Evolutionary conservation across 2,329 filamentous ascomycete species (phyloP).

Genomic region (Lachnellula cervina): DNA sequence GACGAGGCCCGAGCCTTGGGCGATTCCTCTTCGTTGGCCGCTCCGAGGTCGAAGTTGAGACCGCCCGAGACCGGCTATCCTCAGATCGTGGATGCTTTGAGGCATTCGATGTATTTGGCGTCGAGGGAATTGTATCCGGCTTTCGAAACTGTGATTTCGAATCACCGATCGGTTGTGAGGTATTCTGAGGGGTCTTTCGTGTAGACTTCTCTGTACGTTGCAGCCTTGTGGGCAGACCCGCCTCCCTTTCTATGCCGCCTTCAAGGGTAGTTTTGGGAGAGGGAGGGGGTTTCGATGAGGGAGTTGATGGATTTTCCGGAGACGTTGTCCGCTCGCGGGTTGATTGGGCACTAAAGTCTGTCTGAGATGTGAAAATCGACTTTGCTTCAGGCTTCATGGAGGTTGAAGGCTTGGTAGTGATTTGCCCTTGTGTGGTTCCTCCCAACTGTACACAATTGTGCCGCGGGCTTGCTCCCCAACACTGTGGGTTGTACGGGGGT

Average conservation of each 20-base stretch:
- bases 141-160: slow-evolving; percentile 1
- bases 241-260: neutral
- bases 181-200: neutral
- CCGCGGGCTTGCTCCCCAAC: too few relatives aligned
- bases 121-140: neutral
- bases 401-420: neutral
- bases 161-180: neutral
- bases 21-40: slow-evolving; percentile 27
- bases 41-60: slow-evolving; percentile 14
- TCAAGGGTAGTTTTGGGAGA: neutral
- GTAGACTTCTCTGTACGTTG: neutral
- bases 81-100: slow-evolving; percentile 23
- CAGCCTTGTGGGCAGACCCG: neutral
- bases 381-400: slow-evolving; percentile 21
- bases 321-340: slow-evolving; percentile 1
- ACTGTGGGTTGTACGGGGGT: too few relatives aligned
- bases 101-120: slow-evolving; percentile 9
- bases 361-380: slow-evolving; percentile 23
- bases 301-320: neutral
- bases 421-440: too few relatives aligned
- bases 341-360: slow-evolving; percentile 13
- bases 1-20: slow-evolving; percentile 27
- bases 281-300: neutral
- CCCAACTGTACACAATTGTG: too few relatives aligned
- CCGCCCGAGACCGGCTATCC: slow-evolving; percentile 10